A percentile compares a stretch with the other conserved stretches of the same genome.
These are phyloP conservation scores for Neotropicomus parvogracilis DNA, from an alignment of 1,284 basidiomycete genomes.

Conservation along the genomic window DNA sequence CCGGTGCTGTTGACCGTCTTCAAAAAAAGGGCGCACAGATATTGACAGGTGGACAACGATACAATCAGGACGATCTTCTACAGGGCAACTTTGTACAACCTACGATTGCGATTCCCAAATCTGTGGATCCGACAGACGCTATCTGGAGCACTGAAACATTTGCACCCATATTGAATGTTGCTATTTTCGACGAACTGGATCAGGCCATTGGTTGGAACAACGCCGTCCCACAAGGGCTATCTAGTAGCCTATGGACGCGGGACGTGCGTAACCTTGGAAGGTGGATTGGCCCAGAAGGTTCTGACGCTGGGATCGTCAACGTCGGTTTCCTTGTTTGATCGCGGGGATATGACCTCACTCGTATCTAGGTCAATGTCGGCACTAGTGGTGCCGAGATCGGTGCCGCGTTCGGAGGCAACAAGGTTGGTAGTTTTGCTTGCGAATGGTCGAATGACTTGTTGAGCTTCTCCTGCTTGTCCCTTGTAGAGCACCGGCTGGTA, in stretches of 20 bases:
- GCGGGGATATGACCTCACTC: conserved; percentile 4
- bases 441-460: conserved; percentile 16
- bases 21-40: conserved; percentile 71
- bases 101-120: conserved; percentile 72
- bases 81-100: conserved; percentile 88
- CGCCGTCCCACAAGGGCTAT: conserved; percentile 85
- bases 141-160: conserved; percentile 85
- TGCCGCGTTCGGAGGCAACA: conserved; percentile 91
- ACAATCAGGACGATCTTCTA: conserved; percentile 46
- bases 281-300: conserved; percentile 88
- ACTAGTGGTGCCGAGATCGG: conserved; percentile 94
- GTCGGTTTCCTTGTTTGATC: conserved; percentile 37
- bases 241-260: conserved; percentile 87
- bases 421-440: conserved; percentile 46
- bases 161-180: conserved; percentile 83
- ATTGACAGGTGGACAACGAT: conserved; percentile 62
- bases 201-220: conserved; percentile 94
- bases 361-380: conserved; percentile 77
- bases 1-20: conserved; percentile 61
- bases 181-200: conserved; percentile 86
- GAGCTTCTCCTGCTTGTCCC: conserved; percentile 5
- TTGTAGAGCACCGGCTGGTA: conserved; percentile 76
- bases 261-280: conserved; percentile 79
- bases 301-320: conserved; percentile 85
- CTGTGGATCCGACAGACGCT: conserved; percentile 46